Conservation (phyloP, 371 early-diverging fungal genomes). For the Mucor velutinosus region DNA sequence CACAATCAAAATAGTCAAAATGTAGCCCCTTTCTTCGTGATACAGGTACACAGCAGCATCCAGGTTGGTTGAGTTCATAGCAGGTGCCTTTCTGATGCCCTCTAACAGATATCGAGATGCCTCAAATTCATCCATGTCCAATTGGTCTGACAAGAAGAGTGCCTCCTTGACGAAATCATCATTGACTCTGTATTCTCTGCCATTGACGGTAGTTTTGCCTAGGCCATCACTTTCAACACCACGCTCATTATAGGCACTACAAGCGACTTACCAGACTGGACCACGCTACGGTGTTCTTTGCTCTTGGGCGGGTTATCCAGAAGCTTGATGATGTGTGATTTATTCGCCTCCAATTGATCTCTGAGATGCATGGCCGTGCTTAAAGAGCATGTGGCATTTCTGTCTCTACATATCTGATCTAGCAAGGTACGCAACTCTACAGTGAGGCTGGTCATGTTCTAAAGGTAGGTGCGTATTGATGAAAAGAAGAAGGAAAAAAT, state of each 20-base stretch:
- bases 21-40: constrained; percentile 68
- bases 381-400: not conserved
- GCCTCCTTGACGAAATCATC: constrained; percentile 65
- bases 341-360: constrained; percentile 7
- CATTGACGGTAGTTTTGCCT: constrained; percentile 48
- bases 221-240: not conserved
- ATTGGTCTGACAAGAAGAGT: constrained; percentile 70
- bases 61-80: constrained; percentile 55
- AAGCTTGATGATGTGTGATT: constrained; percentile 14
- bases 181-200: constrained; percentile 57
- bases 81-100: constrained; percentile 46
- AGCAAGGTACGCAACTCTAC: constrained; percentile 17
- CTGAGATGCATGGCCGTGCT: constrained; percentile 6
- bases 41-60: constrained; percentile 75
- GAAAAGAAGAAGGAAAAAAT: constrained; percentile 3
- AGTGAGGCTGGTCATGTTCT: constrained; percentile 13
- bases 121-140: constrained; percentile 73
- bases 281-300: constrained; percentile 36
- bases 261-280: constrained; percentile 44
- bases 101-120: constrained; percentile 67
- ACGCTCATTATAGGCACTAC: not conserved
- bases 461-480: not conserved
- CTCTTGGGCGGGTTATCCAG: constrained; percentile 47
- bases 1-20: constrained; percentile 62
- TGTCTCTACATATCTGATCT: constrained; percentile 15